Evolutionary conservation across 2,329 filamentous ascomycete species (phyloP).

Genomic region (Phialophora expanda): DNA sequence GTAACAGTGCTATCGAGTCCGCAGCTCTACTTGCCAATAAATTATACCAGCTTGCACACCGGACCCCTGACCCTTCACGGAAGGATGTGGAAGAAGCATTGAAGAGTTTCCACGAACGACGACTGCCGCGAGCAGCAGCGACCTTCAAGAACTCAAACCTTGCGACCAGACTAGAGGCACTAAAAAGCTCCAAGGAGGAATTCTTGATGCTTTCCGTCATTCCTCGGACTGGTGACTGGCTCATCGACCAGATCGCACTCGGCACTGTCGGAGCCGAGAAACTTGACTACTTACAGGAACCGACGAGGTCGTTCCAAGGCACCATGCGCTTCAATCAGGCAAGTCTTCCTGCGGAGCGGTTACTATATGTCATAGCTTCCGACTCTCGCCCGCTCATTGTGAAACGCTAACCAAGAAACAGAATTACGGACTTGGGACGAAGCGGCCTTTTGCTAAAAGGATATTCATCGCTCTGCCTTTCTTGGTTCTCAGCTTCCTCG

Average conservation of each 20-base stretch:
- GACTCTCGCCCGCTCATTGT: neutral
- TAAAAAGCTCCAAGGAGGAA: conserved; percentile 3
- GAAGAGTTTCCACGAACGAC: conserved; percentile 2
- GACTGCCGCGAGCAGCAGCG: neutral
- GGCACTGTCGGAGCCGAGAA: conserved; percentile 32
- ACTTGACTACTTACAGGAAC: conserved; percentile 43
- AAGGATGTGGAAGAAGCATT: conserved; percentile 4
- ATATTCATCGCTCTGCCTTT: conserved; percentile 12
- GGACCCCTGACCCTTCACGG: neutral
- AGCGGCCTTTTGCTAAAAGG: conserved; percentile 15
- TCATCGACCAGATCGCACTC: conserved; percentile 3
- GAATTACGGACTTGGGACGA: neutral
- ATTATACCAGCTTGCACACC: conserved; percentile 28
- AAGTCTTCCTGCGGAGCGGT: neutral
- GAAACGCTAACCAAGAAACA: conserved; percentile 1
- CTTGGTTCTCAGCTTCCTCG: conserved; percentile 6
- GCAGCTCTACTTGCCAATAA: conserved; percentile 46
- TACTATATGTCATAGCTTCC: neutral
- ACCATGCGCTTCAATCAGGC: conserved; percentile 42
- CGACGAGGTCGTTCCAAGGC: conserved; percentile 36
- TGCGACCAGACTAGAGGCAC: neutral
- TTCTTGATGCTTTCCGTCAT: conserved; percentile 7
- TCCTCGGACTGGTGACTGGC: conserved; percentile 4
- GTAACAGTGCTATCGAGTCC: conserved; percentile 51
- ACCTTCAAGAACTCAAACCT: conserved; percentile 2